Conservation (phyloP, 2,329 filamentous ascomycete genomes). For the Penicillium glabrum region DNA sequence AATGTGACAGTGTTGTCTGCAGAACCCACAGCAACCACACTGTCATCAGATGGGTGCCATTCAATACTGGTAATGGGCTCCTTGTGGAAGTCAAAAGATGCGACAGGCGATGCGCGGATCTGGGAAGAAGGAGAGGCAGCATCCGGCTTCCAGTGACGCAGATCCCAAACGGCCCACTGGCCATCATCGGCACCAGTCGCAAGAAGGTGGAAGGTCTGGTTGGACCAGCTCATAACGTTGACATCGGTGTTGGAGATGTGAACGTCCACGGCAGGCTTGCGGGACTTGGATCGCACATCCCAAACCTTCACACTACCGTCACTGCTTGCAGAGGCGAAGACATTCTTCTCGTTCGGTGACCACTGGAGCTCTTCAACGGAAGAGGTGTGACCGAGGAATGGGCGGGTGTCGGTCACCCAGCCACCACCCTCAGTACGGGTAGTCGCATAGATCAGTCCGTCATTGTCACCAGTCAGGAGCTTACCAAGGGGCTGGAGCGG, state of each 20-base stretch:
- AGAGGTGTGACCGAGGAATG: constrained; percentile 79
- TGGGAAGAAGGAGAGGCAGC: constrained; percentile 48
- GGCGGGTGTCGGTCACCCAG: constrained; percentile 80
- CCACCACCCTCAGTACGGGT: constrained; percentile 83
- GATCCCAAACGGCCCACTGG: constrained; percentile 92
- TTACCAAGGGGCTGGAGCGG: constrained; percentile 76
- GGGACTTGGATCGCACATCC: constrained; percentile 89
- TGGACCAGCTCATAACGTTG: constrained; percentile 96
- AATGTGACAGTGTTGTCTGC: constrained; percentile 92
- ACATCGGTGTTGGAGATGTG: constrained; percentile 82
- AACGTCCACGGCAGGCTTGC: constrained; percentile 82
- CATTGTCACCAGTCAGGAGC: constrained; percentile 86
- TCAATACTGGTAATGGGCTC: constrained; percentile 95
- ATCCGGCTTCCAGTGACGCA: constrained; percentile 86
- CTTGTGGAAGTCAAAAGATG: constrained; percentile 91
- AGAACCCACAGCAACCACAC: constrained; percentile 86
- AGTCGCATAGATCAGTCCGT: constrained; percentile 85
- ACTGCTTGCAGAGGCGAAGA: constrained; percentile 90
- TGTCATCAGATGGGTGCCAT: constrained; percentile 97
- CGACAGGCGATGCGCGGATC: constrained; percentile 73
- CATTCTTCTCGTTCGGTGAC: constrained; percentile 88
- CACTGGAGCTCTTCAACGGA: constrained; percentile 96
- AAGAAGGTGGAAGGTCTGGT: constrained; percentile 81
- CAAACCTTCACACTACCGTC: constrained; percentile 95
- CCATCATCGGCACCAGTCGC: constrained; percentile 93